Percentiles rank a stretch among this genome's conserved stretches.
Conservation (phyloP, 1,284 basidiomycete genomes). For the Erythrobasidium hasegawianum region DNA sequence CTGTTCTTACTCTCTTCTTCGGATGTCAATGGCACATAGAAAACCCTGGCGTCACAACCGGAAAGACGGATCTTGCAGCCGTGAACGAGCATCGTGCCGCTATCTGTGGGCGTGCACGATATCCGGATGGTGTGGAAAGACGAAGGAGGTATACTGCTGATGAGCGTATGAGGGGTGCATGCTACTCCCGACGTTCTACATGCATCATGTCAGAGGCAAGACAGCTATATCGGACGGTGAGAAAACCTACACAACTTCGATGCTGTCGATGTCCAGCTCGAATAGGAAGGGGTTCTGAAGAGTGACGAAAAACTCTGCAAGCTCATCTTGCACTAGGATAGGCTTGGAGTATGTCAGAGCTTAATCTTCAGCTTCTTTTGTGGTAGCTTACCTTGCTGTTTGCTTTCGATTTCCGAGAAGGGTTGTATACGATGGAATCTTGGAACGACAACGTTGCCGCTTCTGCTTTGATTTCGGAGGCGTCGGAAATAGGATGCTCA, state of each 20-base stretch:
- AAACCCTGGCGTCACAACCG: constrained; percentile 67
- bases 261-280: constrained; percentile 75
- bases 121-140: constrained; percentile 71
- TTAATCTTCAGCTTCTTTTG: neutral
- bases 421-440: constrained; percentile 86
- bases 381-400: constrained; percentile 57
- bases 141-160: constrained; percentile 65
- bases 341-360: constrained; percentile 52
- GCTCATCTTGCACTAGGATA: constrained; percentile 76
- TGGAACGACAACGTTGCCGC: constrained; percentile 40
- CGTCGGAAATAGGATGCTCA: constrained; percentile 57
- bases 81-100: constrained; percentile 67
- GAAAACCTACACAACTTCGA: constrained; percentile 67
- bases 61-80: constrained; percentile 74
- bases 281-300: constrained; percentile 89
- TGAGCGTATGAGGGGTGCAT: constrained; percentile 62
- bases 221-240: neutral
- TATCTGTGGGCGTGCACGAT: constrained; percentile 61
- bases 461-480: constrained; percentile 15
- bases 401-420: constrained; percentile 57
- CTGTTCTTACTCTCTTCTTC: no score
- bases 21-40: constrained; percentile 62
- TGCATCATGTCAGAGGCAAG: constrained; percentile 25
- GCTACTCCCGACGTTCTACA: constrained; percentile 72
- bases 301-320: constrained; percentile 72